phyloP scores from a whole-genome alignment of 805 yeast genomes.

The Cyberlindnera samutprakarnensis region DNA sequence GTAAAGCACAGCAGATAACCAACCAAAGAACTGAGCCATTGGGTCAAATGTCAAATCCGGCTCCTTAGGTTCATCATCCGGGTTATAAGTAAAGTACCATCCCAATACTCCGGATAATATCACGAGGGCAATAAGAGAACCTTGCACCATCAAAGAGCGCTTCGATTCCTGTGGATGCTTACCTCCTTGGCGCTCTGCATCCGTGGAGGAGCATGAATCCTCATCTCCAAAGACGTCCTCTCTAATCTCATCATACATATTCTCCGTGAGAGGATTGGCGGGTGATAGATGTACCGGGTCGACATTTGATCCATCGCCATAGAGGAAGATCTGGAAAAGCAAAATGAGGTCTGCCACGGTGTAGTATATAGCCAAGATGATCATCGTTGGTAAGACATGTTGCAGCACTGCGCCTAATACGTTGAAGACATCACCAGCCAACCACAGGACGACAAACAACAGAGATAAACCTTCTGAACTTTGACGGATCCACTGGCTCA shows the following conservation, averaged over 20 bases:
- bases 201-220: conserved; percentile 5
- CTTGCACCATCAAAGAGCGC: conserved; percentile 23
- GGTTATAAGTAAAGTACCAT: conserved; percentile 66
- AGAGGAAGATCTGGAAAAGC: conserved; percentile 74
- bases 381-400: conserved; percentile 91
- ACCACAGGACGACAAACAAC: conserved; percentile 82
- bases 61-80: conserved; percentile 22
- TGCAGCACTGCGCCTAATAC: conserved; percentile 87
- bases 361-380: conserved; percentile 84
- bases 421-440: conserved; percentile 89
- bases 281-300: conserved; percentile 82
- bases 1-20: conserved; percentile 63
- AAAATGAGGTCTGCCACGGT: conserved; percentile 85
- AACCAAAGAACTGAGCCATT: conserved; percentile 83
- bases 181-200: conserved; percentile 3
- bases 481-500: conserved; percentile 58
- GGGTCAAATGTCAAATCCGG: conserved; percentile 57
- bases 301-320: conserved; percentile 54
- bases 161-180: conserved; percentile 6
- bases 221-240: conserved; percentile 29
- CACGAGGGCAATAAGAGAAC: conserved; percentile 54
- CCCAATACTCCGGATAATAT: conserved; percentile 78
- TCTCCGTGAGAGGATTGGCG: conserved; percentile 75
- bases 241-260: conserved; percentile 57
- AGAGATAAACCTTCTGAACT: conserved; percentile 87